A percentile compares a stretch with the other conserved stretches of the same genome.
Conservation (phyloP, 1,284 basidiomycete genomes). For the Mycena sp. region DNA sequence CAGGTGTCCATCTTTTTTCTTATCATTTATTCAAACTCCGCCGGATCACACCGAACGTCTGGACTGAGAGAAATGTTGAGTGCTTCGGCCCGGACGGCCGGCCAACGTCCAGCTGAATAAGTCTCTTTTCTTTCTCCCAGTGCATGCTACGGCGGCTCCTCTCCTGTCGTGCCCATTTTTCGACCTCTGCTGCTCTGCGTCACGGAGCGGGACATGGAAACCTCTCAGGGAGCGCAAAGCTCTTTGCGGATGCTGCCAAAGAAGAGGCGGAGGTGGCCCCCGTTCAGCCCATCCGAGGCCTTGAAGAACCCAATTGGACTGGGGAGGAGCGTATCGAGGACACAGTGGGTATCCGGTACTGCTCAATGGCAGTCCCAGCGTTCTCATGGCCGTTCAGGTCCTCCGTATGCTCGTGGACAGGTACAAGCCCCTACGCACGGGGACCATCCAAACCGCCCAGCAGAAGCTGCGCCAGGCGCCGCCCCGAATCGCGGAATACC, state of each 20-base stretch:
- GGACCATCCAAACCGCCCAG: slow-evolving; percentile 73
- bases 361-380: too few species aligned
- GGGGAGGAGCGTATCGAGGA: slow-evolving; percentile 80
- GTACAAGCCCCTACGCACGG: slow-evolving; percentile 79
- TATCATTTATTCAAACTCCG: too few species aligned
- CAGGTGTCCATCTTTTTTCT: too few species aligned
- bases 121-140: too few species aligned
- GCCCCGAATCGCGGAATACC: slow-evolving; percentile 33
- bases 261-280: slow-evolving; percentile 55
- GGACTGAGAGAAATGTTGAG: too few species aligned
- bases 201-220: too few species aligned
- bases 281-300: slow-evolving; percentile 44
- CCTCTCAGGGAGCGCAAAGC: slow-evolving; percentile 65
- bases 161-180: too few species aligned
- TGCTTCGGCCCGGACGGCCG: too few species aligned
- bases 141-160: too few species aligned
- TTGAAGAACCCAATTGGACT: slow-evolving; percentile 70
- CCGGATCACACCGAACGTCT: too few species aligned
- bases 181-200: too few species aligned
- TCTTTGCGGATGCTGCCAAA: slow-evolving; percentile 73
- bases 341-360: slow-evolving; percentile 43
- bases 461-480: slow-evolving; percentile 72
- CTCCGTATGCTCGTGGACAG: slow-evolving; percentile 89
- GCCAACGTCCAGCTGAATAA: too few species aligned
- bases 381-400: slow-evolving; percentile 45